Conservation (phyloP, 192 early-diverging fungal species). For the Dispira parvispora region DNA sequence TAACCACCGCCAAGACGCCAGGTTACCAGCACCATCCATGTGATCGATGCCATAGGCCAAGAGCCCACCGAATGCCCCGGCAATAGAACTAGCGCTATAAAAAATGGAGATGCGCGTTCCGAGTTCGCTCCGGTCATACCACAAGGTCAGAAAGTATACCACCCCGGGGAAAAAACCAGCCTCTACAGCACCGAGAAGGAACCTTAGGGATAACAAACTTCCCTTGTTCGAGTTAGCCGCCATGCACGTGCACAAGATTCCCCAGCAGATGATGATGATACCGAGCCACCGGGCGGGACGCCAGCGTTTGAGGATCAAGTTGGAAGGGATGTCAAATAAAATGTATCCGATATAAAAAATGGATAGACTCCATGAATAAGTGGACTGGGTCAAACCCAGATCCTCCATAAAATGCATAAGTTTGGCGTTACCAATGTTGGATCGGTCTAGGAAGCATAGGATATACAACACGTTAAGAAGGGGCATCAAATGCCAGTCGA, state of each 20-base stretch:
- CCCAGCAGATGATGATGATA: conserved; percentile 45
- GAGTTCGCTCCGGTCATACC: conserved; percentile 48
- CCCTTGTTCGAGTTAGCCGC: conserved; percentile 29
- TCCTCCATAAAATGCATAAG: conserved; percentile 27
- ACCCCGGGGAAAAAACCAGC: conserved; percentile 60
- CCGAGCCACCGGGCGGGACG: conserved; percentile 40
- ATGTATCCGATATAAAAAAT: conserved; percentile 40
- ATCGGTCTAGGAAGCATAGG: conserved; percentile 48
- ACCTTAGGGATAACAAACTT: conserved; percentile 20
- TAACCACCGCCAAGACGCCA: conserved; percentile 51
- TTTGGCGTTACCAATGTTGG: conserved; percentile 53
- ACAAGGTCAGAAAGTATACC: conserved; percentile 49
- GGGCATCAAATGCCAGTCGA: conserved; percentile 18
- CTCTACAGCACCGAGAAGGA: conserved; percentile 38
- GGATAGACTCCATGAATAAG: conserved; percentile 25
- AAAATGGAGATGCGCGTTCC: conserved; percentile 48
- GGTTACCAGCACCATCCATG: conserved; percentile 28
- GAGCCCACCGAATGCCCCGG: conserved; percentile 58
- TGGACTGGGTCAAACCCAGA: conserved; percentile 24
- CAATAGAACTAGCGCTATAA: conserved; percentile 47
- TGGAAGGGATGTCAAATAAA: conserved; percentile 62
- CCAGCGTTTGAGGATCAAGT: conserved; percentile 47
- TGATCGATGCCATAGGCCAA: conserved; percentile 46
- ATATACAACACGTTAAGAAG: conserved; percentile 43
- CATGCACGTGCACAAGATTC: conserved; percentile 41